phyloP scores from a whole-genome alignment of 2,329 filamentous ascomycete genomes.

The Colletotrichum sp. region DNA sequence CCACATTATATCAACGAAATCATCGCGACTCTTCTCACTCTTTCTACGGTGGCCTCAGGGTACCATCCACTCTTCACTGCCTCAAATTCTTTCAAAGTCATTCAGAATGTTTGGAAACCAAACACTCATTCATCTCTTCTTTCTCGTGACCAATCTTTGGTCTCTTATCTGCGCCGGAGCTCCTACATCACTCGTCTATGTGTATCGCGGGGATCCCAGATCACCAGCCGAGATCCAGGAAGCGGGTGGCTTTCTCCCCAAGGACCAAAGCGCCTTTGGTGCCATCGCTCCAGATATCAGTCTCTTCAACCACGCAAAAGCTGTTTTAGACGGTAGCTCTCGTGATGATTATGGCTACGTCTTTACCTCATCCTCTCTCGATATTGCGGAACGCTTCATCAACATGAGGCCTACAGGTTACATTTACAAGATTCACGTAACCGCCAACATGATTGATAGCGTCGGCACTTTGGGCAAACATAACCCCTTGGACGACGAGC shows the following conservation, averaged over 20 bases:
- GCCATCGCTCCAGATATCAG: neutral
- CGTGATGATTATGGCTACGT: neutral
- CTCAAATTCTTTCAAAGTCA: neutral
- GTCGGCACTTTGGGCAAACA: neutral
- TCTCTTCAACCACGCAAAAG: neutral
- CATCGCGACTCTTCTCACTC: neutral
- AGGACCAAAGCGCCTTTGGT: neutral
- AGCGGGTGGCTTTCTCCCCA: neutral
- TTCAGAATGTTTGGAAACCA: neutral
- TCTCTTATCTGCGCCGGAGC: neutral
- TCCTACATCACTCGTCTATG: neutral
- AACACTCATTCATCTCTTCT: neutral
- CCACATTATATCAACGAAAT: neutral
- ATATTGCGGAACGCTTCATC: neutral
- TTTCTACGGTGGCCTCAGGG: neutral
- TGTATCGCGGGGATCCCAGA: neutral
- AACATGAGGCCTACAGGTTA: neutral
- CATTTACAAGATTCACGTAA: neutral
- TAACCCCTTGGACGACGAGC: neutral
- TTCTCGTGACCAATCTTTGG: neutral
- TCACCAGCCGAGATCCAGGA: neutral
- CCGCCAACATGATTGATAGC: slow-evolving; percentile 3
- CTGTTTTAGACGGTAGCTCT: accelerated
- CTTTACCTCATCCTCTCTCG: neutral
- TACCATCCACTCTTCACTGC: neutral